phyloP scores from a whole-genome alignment of 257 asterid species.

The Solanum gracilifrons region DNA sequence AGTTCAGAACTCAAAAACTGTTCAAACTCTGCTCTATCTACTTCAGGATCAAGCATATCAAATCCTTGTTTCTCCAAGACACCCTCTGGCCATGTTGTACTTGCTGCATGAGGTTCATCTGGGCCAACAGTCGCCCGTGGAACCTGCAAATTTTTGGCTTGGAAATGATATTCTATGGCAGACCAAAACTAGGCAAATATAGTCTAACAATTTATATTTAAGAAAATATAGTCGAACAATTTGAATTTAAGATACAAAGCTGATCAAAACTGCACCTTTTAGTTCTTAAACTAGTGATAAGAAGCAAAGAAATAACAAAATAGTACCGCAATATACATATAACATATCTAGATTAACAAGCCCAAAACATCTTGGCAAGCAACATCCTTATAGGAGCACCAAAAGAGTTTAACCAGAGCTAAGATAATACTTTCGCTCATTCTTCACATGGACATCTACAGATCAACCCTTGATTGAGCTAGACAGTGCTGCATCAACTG shows the following conservation, averaged over 20 bases:
- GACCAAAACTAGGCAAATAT: neutral
- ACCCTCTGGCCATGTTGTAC: constrained; percentile 90
- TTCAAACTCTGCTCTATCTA: constrained; percentile 52
- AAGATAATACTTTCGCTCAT: neutral
- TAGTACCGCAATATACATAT: neutral
- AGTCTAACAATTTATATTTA: neutral
- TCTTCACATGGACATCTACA: neutral
- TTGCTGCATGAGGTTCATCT: constrained; percentile 99
- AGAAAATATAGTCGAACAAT: neutral
- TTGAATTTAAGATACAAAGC: neutral
- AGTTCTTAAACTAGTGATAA: neutral
- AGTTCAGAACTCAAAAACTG: constrained; percentile 56
- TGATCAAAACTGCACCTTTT: neutral
- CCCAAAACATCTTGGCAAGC: neutral
- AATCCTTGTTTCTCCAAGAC: constrained; percentile 56
- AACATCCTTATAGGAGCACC: neutral
- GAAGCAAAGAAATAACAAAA: neutral
- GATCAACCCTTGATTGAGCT: neutral
- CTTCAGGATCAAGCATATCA: constrained; percentile 50
- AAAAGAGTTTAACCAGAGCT: neutral
- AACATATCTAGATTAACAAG: neutral
- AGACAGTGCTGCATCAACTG: neutral
- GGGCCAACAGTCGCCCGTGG: constrained; percentile 87
- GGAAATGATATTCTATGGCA: constrained; percentile 5
- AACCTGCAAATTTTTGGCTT: constrained; percentile 31